Percentiles rank a stretch among this genome's conserved stretches.
Conservation (phyloP, 176 grass and related monocot genomes). For the Stipa capillata region DNA sequence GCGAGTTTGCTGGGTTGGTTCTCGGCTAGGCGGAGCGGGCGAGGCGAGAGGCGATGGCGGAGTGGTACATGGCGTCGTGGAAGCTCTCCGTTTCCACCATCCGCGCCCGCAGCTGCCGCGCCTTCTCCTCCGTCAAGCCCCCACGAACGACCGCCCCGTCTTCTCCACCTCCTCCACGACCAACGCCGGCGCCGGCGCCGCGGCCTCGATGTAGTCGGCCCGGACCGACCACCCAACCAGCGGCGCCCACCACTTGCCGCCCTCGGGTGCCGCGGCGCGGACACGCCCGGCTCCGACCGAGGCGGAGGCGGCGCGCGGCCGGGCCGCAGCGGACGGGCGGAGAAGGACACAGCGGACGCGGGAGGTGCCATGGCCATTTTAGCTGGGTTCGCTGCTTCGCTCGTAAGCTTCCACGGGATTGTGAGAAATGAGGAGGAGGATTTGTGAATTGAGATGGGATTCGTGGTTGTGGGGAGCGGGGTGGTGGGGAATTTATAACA, state of each 20-base stretch:
- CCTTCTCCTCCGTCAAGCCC: conserved; percentile 74
- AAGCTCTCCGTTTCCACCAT: conserved; percentile 62
- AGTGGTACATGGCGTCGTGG: conserved; percentile 93
- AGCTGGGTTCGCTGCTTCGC: background rate
- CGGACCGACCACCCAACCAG: conserved; percentile 59
- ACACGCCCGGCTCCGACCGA: background rate
- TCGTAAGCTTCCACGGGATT: background rate
- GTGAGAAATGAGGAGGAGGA: background rate
- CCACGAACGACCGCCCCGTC: conserved; percentile 3
- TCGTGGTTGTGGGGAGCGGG: background rate
- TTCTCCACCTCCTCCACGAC: background rate
- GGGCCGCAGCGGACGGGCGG: background rate
- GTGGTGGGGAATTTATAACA: conserved; percentile 9
- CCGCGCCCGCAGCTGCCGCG: conserved; percentile 58
- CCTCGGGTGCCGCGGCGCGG: background rate
- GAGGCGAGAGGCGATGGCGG: conserved; percentile 87
- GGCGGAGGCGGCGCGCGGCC: background rate
- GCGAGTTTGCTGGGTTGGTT: background rate
- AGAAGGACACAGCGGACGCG: background rate
- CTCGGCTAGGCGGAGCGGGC: conserved; percentile 33
- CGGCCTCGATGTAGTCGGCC: conserved; percentile 63
- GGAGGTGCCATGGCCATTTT: conserved; percentile 9
- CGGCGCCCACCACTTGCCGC: conserved; percentile 74
- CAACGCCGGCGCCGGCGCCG: background rate
- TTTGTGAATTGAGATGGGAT: background rate